Evolutionary conservation across 768 basidiomycete species (phyloP).

Genomic region (Porpolomopsis calyptriformis): DNA sequence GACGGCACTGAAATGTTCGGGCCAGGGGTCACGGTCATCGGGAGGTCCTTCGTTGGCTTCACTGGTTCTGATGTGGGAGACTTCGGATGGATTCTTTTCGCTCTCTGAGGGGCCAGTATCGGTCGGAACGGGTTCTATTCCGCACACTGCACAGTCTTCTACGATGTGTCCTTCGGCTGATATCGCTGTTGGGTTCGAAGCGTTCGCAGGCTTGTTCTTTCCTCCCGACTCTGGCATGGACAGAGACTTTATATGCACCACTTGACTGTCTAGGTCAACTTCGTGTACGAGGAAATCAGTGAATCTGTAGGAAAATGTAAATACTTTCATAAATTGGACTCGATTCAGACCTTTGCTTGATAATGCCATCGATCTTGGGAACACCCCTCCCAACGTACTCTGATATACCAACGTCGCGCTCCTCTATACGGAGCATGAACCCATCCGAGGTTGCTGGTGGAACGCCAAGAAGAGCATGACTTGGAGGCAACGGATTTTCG

Average conservation of each 20-base stretch:
- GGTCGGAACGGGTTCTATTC: too few relatives aligned
- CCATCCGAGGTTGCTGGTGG: constrained; percentile 39
- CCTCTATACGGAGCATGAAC: constrained; percentile 49
- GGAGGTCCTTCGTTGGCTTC: constrained; percentile 11
- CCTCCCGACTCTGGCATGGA: constrained; percentile 53
- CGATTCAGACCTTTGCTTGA: constrained; percentile 78
- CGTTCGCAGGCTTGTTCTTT: constrained; percentile 21
- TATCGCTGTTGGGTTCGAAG: constrained; percentile 11
- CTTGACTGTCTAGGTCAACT: constrained; percentile 70
- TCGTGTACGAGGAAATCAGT: constrained; percentile 96
- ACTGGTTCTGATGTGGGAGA: constrained; percentile 5
- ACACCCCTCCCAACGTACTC: constrained; percentile 69
- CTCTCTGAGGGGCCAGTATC: too few relatives aligned
- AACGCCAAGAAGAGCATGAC: constrained; percentile 57
- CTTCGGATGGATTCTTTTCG: too few relatives aligned
- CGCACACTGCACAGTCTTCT: too few relatives aligned
- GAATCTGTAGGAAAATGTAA: constrained; percentile 44
- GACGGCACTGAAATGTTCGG: constrained; percentile 42
- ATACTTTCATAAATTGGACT: neutral
- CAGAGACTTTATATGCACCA: constrained; percentile 73
- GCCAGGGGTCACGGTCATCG: constrained; percentile 46
- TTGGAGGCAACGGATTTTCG: constrained; percentile 54
- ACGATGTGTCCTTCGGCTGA: constrained; percentile 14
- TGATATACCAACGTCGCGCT: constrained; percentile 83
- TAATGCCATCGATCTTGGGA: constrained; percentile 77